Base-by-base conservation (phyloP, 2,329 filamentous ascomycete genomes). In the Fusarium duplospermum region DNA sequence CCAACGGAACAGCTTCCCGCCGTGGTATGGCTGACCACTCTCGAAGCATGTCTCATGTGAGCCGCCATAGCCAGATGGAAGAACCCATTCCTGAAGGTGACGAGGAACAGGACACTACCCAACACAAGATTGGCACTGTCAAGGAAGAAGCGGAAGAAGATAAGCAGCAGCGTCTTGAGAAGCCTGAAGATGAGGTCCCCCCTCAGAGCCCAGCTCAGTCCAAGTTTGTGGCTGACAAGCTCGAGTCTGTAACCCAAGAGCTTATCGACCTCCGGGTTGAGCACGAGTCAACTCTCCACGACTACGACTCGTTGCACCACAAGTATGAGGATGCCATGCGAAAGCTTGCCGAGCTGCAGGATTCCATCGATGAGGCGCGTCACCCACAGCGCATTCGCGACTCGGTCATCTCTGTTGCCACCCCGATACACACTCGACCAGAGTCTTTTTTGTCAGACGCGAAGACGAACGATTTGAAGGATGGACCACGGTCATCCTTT, bases 281-380 rank as follows among this genome's bases (percentile, higher is more conserved):
- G 82, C 96, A 99, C 78, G 96, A 98, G 81, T 87, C 89, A 10
- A 96, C 94, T 0, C 81, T 97, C 20, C 91, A 89, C 72, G 94
- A 98, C 67, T 96, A 92, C 77, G 93, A 97, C 73, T 84, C 91
- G 54, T 91, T 99, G 29, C 92, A 95, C 66, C 88, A 91, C 76
- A 98, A 98, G 82, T 99, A 99, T 77, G 94, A 98, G 79, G 93
- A 97, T 78, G 93, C 95, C 6, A 86, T 99, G 71, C 92, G 92
- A 57, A 91, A 93, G 11, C 83, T 99, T 47, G 92, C 94, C 7
- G 93, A 96, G 80, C 87, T 98, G 57, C 95, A 98, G 81, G 96
- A 98, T 80, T 89, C 90, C 31, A 87, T 95, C 38, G 94, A 98
- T 77, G 94, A 97, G 84, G 88, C 92, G 33, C 90, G 92, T 36